Evolutionary conservation across 805 yeast species (phyloP).

Genomic region (Ogataea henricii): DNA sequence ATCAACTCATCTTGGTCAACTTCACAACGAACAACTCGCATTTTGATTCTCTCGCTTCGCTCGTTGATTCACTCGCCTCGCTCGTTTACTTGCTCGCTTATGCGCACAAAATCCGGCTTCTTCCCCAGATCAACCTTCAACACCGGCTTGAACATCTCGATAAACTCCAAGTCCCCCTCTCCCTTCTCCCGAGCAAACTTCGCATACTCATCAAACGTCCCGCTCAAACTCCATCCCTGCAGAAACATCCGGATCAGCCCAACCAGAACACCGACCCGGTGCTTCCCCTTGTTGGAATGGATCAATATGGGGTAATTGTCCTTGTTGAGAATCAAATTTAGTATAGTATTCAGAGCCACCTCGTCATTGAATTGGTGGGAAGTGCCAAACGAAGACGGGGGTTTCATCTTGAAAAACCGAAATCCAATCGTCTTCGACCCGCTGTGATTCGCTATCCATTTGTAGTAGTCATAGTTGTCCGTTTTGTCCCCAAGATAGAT

Average conservation of each 20-base stretch:
- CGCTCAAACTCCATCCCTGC: slow-evolving; percentile 93
- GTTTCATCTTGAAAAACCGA: slow-evolving; percentile 63
- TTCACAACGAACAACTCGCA: not conserved
- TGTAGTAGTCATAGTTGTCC: slow-evolving; percentile 62
- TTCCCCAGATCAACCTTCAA: slow-evolving; percentile 47
- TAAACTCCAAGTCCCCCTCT: slow-evolving; percentile 86
- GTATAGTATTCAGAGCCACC: slow-evolving; percentile 55
- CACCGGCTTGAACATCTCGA: slow-evolving; percentile 76
- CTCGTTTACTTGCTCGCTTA: slow-evolving; percentile 8
- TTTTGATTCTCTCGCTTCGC: no score
- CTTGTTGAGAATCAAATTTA: slow-evolving; percentile 56
- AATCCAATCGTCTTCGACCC: slow-evolving; percentile 50
- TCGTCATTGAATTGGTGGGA: slow-evolving; percentile 65
- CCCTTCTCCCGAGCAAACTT: slow-evolving; percentile 93
- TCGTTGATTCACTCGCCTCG: not conserved
- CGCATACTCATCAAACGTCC: slow-evolving; percentile 91
- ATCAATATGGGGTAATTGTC: slow-evolving; percentile 84
- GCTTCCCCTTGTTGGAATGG: slow-evolving; percentile 97
- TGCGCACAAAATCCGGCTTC: slow-evolving; percentile 66
- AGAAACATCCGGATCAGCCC: slow-evolving; percentile 83
- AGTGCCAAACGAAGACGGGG: slow-evolving; percentile 51
- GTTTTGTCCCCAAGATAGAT: slow-evolving; percentile 81
- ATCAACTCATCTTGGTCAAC: no score
- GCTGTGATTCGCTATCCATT: slow-evolving; percentile 55
- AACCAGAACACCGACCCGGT: slow-evolving; percentile 90